Evolutionary conservation across 768 basidiomycete genomes (phyloP), one percentile per base, ranked within the genome.

Genomic region (Zangia roseola): DNA sequence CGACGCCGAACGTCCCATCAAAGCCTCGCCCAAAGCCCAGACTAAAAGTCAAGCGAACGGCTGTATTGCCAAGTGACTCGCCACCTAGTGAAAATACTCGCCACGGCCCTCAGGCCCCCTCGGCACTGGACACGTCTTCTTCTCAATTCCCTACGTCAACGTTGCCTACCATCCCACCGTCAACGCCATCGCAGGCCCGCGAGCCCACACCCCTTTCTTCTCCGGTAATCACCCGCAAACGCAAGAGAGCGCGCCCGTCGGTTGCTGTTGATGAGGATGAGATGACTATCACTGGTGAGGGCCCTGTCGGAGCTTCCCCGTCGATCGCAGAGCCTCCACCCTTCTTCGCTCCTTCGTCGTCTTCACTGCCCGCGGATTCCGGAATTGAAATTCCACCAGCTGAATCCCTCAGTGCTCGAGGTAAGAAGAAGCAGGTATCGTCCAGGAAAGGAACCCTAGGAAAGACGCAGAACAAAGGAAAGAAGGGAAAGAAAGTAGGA

Each of bases 301-400:
- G 21, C 12, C 33, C 43, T 14, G 16, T 13, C 2, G 28, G 31
- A 31, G 23, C 26, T 8, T 47, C 55, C 20, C 38, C 44, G 3
- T 31, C 50, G 6, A 35, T 26, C 10, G 51, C 60, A 36, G 68
- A 65, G 6, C 77, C 77, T 26, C 69, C 71, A 4, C 73, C 73
- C 16, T 79, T 77, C 57, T 79, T 79, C 35, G 74, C 76, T 10
- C 64, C 70, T 4, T 72, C 78, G 7, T 75, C 79, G 10, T 74
- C 77, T 16, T 59, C 67, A 12, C 41, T 61, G 9, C 63, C 48
- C 20, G 56, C 58, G 4, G 53, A 60, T 37, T 59, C 56, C 14
- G 63, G 69, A 46, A 57, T 71, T 20, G 56, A 56, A n/a, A 64
- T 70, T 5, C 59, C 47, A 10, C 48, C 47, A 10, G 26, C 40